Base-by-base conservation (phyloP, 2,329 filamentous ascomycete genomes). In the Elsinoe australis region DNA sequence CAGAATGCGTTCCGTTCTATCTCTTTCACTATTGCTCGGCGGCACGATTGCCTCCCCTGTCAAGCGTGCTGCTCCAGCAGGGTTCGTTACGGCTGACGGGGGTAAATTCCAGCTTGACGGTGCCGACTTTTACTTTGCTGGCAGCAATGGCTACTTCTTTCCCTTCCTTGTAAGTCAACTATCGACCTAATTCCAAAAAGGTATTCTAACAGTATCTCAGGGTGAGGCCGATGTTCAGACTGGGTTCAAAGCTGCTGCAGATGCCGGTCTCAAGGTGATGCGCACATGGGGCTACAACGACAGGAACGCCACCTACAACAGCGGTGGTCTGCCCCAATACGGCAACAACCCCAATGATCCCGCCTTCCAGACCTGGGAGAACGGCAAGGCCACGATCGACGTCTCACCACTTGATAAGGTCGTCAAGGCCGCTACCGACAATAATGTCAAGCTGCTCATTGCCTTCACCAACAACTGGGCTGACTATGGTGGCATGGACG, bases 201-300 rank as follows among this genome's bases (percentile, higher is more conserved):
- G 3, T 2, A 5, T 4, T 48, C 46, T 24, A n/a, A 49, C 49
- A 49, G 54, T 36, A 0, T 3, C 32, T 3, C 45, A 74, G 71
- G 68, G 70, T 55, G 65, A 71, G 58, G 59, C 66, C 2, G 72
- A 76, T 54, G 65, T 71, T 36, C 67, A 71, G 28, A 64, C 64
- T 26, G 72, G 71, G 17, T 58, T 75, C 47, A 61, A 54, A 5
- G 72, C 70, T 15, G 72, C 69, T 4, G 69, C 69, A 52, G 62
- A 68, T 4, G 72, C 72, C 6, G 72, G 72, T 2, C 59, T 76
- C 15, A 73, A 67, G 42, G 74, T 78, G 4, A 70, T 78, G 57
- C 70, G 74, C 19, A 77, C 74, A 6, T 78, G 74, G 75, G 74
- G 72, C 12, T 78, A 76, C 65, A 75, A 77, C 55, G 74, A 78